Percentiles rank a stretch among this genome's conserved stretches.
Evolutionary conservation across 208 protist genomes (phyloP).

Genomic region (Acanthamoeba polyphaga): DNA sequence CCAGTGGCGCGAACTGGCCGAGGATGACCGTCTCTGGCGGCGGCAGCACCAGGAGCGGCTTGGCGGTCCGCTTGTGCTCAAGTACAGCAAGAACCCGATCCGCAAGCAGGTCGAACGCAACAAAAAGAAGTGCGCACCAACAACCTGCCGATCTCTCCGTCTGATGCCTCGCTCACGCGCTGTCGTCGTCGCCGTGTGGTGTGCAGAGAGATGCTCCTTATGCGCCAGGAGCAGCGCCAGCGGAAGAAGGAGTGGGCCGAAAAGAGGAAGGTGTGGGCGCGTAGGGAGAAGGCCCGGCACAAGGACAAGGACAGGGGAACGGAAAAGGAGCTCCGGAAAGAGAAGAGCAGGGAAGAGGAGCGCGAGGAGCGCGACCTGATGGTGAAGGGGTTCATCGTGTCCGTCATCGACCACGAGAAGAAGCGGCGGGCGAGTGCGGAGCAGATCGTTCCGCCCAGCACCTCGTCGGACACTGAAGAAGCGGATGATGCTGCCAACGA

Average conservation of each 20-base stretch:
- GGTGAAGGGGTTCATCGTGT: background rate
- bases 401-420: background rate
- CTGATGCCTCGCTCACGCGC: background rate
- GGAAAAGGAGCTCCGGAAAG: background rate
- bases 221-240: background rate
- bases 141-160: background rate
- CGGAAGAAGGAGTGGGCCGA: slow-evolving; percentile 60
- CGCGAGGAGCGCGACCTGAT: background rate
- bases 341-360: background rate
- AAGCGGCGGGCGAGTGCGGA: background rate
- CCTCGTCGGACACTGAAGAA: background rate
- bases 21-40: slow-evolving; percentile 49
- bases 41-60: background rate
- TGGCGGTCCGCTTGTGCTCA: slow-evolving; percentile 40
- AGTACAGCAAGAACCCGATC: slow-evolving; percentile 71
- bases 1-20: slow-evolving; percentile 40
- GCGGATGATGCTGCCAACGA: background rate
- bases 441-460: background rate
- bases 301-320: background rate
- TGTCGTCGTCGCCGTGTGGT: background rate
- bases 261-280: slow-evolving; percentile 30
- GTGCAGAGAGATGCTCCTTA: slow-evolving; percentile 14
- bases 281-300: background rate
- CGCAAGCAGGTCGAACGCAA: slow-evolving; percentile 49
- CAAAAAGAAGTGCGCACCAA: background rate